These are phyloP conservation scores for Arthrobotrys sinensis DNA, from an alignment of 2,329 filamentous ascomycete species.

Conservation along the genomic window DNA sequence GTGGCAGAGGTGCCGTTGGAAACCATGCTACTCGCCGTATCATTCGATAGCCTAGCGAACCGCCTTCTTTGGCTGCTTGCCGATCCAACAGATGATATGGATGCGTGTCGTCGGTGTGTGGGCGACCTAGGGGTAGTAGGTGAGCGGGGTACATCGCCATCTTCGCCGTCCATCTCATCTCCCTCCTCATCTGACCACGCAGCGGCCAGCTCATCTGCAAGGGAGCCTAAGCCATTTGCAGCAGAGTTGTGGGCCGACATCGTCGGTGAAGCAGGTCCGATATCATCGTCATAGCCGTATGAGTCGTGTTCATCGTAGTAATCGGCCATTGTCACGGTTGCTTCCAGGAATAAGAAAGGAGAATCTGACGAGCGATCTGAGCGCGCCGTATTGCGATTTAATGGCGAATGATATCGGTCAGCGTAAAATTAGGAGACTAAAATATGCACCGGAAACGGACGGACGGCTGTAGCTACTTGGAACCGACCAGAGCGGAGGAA, in stretches of 20 bases:
- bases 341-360: not conserved
- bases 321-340: conserved; percentile 49
- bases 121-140: conserved; percentile 54
- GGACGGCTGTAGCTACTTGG: conserved; percentile 26
- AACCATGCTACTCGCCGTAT: conserved; percentile 54
- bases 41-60: conserved; percentile 57
- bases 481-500: conserved; percentile 26
- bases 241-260: conserved; percentile 38
- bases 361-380: conserved; percentile 14
- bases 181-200: conserved; percentile 74
- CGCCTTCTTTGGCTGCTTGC: conserved; percentile 53
- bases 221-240: conserved; percentile 76
- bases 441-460: conserved; percentile 27
- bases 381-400: conserved; percentile 22
- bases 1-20: conserved; percentile 56
- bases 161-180: conserved; percentile 51
- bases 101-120: conserved; percentile 52
- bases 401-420: conserved; percentile 10
- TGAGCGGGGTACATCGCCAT: conserved; percentile 52
- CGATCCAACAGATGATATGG: conserved; percentile 57
- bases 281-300: conserved; percentile 55
- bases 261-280: conserved; percentile 54
- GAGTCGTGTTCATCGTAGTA: conserved; percentile 59
- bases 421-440: conserved; percentile 43
- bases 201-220: conserved; percentile 85